A percentile compares a stretch with the other conserved stretches of the same genome.
These are phyloP conservation scores for Neurospora sp. DNA, from an alignment of 495 filamentous ascomycete genomes.

Conservation along the genomic window DNA sequence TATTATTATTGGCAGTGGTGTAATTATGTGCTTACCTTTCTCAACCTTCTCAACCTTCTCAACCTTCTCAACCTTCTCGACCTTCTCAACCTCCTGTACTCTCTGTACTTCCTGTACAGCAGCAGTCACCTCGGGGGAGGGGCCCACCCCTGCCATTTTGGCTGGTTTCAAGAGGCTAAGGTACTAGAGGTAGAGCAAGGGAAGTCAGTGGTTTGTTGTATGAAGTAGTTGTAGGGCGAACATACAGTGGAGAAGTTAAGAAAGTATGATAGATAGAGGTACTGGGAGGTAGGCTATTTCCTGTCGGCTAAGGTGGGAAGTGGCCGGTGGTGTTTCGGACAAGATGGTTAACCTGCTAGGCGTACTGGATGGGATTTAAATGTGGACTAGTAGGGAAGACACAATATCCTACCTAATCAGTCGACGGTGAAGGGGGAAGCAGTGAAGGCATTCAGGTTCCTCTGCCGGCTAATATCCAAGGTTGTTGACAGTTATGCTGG, in stretches of 20 bases:
- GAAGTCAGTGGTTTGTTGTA: background rate
- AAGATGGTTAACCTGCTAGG: background rate
- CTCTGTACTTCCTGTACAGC: too few species aligned
- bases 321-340: background rate
- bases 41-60: too few species aligned
- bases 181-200: background rate
- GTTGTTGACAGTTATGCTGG: background rate
- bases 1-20: too few species aligned
- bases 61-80: too few species aligned
- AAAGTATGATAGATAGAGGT: background rate
- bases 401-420: background rate
- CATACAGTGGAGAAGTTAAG: background rate
- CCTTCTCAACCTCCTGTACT: too few species aligned
- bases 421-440: background rate
- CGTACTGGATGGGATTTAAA: background rate
- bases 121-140: too few species aligned
- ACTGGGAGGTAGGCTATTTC: background rate
- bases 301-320: background rate
- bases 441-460: background rate
- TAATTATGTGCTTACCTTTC: too few species aligned
- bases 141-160: background rate
- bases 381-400: background rate
- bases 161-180: background rate
- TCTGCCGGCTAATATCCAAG: background rate
- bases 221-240: background rate